Base-by-base conservation (phyloP, 2,329 filamentous ascomycete genomes). In the Alternaria novae-zelandiae region DNA sequence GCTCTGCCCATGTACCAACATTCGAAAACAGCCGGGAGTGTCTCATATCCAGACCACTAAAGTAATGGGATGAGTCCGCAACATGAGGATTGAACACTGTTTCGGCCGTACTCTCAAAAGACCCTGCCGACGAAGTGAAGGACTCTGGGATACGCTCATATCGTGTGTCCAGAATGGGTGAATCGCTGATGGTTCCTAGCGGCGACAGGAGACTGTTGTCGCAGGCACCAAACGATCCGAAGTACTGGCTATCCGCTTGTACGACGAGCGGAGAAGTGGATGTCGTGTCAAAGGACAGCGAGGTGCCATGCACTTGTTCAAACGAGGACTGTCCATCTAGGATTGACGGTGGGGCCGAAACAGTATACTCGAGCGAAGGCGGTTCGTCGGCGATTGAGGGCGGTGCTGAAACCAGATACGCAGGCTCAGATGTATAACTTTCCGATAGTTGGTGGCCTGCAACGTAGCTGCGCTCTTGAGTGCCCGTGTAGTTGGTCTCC, bases 261-360 rank as follows among this genome's bases (percentile, higher is more conserved):
- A 63, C 66, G 9, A 68, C 54, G 1, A 77, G 54, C 12, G 76
- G 74, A 5, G 75, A 78, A 41, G 74, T 76, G 6, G 73, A 67
- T 10, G 64, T 69, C 4, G 71, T 74, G 5, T 70, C 71, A 32
- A 73, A 72, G 6, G 70, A 77, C 5, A 72, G 70, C 5, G 74
- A 75, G 46, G 72, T 60, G 67, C 51, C 71, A 41, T 70, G 70
- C 26, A 63, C 64, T 15, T 72, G 72, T 23, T 64, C 66, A 21
- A 72, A 67, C 5, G 74, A 75, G 9, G 71, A 73, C 13, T 67
- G 66, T 12, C 64, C 74, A 20, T 72, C 77, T 15, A 67, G 55
- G 7, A 76, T 58, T 8, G 77, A 79, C 5, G 73, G 70, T 8
- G 77, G 70, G 30, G 67, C 73, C 2, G 76, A 78, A 15, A 71